Base-by-base conservation (phyloP, 768 basidiomycete species). In the Phlebiopsis gigantea region DNA sequence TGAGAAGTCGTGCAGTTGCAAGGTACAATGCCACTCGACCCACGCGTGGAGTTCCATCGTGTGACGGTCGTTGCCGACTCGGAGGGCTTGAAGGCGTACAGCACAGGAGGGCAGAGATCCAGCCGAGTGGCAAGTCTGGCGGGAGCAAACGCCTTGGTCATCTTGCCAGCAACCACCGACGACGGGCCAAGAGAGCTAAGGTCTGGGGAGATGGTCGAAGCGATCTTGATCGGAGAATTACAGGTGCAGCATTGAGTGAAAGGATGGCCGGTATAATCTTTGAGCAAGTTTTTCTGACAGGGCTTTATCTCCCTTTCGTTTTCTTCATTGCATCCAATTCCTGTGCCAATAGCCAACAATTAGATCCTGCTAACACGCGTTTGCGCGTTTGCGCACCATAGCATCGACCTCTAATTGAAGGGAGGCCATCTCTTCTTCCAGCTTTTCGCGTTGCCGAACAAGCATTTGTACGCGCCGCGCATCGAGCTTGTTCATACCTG, bases 81-180 rank as follows among this genome's bases (percentile, higher is more conserved):
- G 0, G 74, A 71, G 26, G 79, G 79, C 7, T 73, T 91, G 53
- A 76, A 75, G 55, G 93, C 90, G 1, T 80, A 76, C 61, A 92
- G 87, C 54, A 95, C 93, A 0, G 93, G 93, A 22, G 90, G 91
- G 0, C 93, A 96, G 67, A 76, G 92, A 5, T 93, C 91, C 17
- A 90, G 88, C 64, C 77, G 90, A 22, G 85, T 88, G 4, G 87
- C 87, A 12, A 93, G 91, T 62, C 64, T 96, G 48, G 84, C 79
- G 42, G 87, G 86, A 1, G 90, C 91, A 15, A 93, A 94, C 67
- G 92, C 84, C 1, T 71, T 95, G 43, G 82, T 88, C 0, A 77
- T 85, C 21, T 67, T 94, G 21, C 92, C 91, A 2, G 68, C 75
- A 68, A 61, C 44, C 67, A 71, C 5, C 63, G 66, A 50, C 58